These are phyloP conservation scores for Detonula confervacea DNA, from an alignment of 352 stramenopile species.

Conservation along the genomic window DNA sequence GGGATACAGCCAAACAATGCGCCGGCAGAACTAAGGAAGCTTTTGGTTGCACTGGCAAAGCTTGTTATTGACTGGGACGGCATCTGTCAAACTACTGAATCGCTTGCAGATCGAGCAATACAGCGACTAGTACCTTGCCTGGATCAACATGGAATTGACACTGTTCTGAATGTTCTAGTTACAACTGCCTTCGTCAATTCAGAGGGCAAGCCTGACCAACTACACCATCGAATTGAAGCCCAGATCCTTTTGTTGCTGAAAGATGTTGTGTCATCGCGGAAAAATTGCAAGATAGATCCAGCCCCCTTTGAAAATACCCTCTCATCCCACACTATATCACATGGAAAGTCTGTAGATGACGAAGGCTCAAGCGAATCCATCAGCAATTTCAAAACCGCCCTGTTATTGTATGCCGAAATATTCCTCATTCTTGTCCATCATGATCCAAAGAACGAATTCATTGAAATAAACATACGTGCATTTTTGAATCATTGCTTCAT, in stretches of 20 bases:
- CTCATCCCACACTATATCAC: constrained; percentile 24
- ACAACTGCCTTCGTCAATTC: constrained; percentile 70
- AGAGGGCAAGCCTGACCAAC: constrained; percentile 61
- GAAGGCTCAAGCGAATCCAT: constrained; percentile 34
- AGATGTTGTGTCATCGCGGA: constrained; percentile 59
- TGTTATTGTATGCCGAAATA: constrained; percentile 74
- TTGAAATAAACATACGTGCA: constrained; percentile 48
- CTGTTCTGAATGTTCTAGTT: constrained; percentile 90
- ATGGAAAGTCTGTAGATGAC: constrained; percentile 29
- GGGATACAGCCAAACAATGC: constrained; percentile 91
- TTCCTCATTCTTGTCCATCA: constrained; percentile 63
- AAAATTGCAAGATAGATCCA: constrained; percentile 61
- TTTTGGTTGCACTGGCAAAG: constrained; percentile 94
- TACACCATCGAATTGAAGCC: constrained; percentile 44
- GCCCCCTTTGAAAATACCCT: constrained; percentile 78
- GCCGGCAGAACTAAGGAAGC: constrained; percentile 90
- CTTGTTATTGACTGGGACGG: constrained; percentile 95
- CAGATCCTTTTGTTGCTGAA: constrained; percentile 62
- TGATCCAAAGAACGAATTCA: constrained; percentile 63
- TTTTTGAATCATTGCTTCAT: constrained; percentile 65
- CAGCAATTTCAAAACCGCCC: constrained; percentile 24
- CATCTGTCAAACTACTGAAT: constrained; percentile 14
- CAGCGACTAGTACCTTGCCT: constrained; percentile 13
- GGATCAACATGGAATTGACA: constrained; percentile 86
- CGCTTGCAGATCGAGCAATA: constrained; percentile 6